Percentiles rank a stretch among this genome's conserved stretches.
Conservation (phyloP, 2,329 filamentous ascomycete species). For the Cytospora paraplurivora region DNA sequence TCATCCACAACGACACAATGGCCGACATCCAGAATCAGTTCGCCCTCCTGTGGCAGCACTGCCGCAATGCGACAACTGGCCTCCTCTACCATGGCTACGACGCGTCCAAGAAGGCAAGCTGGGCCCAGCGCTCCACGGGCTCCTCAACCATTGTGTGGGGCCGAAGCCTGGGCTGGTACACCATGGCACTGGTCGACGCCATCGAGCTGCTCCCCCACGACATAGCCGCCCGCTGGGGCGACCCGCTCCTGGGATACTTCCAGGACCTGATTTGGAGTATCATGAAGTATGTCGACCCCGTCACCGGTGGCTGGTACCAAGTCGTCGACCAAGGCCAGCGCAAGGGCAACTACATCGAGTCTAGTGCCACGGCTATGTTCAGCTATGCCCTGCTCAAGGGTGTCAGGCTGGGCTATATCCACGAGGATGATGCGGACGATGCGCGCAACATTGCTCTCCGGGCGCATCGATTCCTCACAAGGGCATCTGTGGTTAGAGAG, state of each 20-base stretch:
- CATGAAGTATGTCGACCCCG: not conserved
- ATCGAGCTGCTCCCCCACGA: slow-evolving; percentile 36
- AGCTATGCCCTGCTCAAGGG: slow-evolving; percentile 42
- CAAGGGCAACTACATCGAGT: slow-evolving; percentile 41
- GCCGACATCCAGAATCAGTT: slow-evolving; percentile 48
- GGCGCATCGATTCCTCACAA: slow-evolving; percentile 13
- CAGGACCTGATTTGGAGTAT: not conserved
- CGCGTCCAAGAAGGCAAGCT: slow-evolving; percentile 46
- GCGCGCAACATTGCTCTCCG: not conserved
- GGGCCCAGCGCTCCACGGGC: slow-evolving; percentile 51
- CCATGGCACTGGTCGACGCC: slow-evolving; percentile 37
- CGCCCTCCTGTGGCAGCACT: slow-evolving; percentile 46
- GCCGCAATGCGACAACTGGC: slow-evolving; percentile 41
- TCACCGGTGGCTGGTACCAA: slow-evolving; percentile 42
- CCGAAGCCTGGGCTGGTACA: slow-evolving; percentile 45
- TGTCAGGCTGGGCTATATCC: slow-evolving; percentile 38
- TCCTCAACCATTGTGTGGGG: slow-evolving; percentile 55
- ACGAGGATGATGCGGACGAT: not conserved
- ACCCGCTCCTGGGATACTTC: not conserved
- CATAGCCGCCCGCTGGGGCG: not conserved
- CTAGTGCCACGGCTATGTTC: slow-evolving; percentile 41
- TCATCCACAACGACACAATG: slow-evolving; percentile 33
- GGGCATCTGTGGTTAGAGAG: slow-evolving; percentile 16
- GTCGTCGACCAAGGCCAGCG: slow-evolving; percentile 34
- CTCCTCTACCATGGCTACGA: slow-evolving; percentile 57